Base-by-base conservation (phyloP, 2,329 filamentous ascomycete species). In the Emmonsiellopsis sp. region DNA sequence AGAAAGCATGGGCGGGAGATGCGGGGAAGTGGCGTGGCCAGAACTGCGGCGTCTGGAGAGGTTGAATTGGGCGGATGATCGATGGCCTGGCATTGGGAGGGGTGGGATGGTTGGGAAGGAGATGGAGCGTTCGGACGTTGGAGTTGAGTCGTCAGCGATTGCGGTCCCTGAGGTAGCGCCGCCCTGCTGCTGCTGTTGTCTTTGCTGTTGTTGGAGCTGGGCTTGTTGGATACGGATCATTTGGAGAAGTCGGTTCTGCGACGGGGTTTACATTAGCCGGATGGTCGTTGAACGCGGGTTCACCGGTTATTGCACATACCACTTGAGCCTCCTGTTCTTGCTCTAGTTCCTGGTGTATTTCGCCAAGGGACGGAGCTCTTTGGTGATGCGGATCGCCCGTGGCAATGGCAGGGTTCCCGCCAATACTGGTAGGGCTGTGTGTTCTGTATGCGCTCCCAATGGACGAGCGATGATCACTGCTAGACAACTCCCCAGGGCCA, bases 271-370 rank as follows among this genome's bases (percentile, higher is more conserved):
- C 53, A 52, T 37, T 53, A 47, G 39, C 32, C 47, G 37, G 17
- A n/a, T 14, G 9, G 13, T 31, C 5, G 11, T 46, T 40, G 17
- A n/a, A 40, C 7, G 21, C 32, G 10, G 14, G 10, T 27, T 11
- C 14, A 7, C 47, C 40, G 42, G 33, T 43, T 43, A 50, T 17
- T 14, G 40, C 49, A 63, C 69, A 56, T 65, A 75, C 73, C 62
- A 77, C 74, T 67, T 77, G 74, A 13, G 73, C 74, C 62, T 77
- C 74, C 57, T 77, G 74, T 57, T 77, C 74, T 58, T 77, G 72
- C 57, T 77, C 74, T 44, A 77, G 58, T 56, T 76, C 74, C 57
- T 77, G 74, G 60, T 77, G 74, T 33, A 77, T 62, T 59, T 77
- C 74, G 27, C 74, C 74, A 34, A 77, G 57, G 33, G 73, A 76